These are phyloP conservation scores for Tylopilus rubrobrunneus DNA, from an alignment of 768 basidiomycete species.

Conservation along the genomic window DNA sequence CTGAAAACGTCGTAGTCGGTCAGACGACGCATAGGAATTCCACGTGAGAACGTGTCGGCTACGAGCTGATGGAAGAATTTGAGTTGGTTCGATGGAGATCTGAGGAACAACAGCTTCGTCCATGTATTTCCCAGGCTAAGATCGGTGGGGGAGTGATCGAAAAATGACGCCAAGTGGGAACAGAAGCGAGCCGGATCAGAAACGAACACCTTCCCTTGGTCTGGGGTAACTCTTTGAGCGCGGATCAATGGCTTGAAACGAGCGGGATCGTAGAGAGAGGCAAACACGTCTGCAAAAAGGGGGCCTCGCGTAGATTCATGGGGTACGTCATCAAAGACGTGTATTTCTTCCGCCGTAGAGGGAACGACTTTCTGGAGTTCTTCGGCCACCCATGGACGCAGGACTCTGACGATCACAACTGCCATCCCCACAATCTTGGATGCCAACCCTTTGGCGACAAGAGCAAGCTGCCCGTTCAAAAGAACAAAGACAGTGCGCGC, in stretches of 20 bases:
- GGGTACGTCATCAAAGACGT: conserved; percentile 79
- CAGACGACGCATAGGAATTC: conserved; percentile 56
- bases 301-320: conserved; percentile 55
- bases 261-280: conserved; percentile 45
- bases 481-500: conserved; percentile 68
- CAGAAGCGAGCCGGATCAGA: conserved; percentile 41
- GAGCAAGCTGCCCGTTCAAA: conserved; percentile 75
- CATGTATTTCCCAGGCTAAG: conserved; percentile 22
- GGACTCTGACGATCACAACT: conserved; percentile 69
- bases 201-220: conserved; percentile 50
- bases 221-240: conserved; percentile 56
- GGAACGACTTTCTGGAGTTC: conserved; percentile 63
- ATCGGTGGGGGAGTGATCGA: conserved; percentile 26
- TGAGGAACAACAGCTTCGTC: conserved; percentile 50
- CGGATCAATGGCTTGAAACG: conserved; percentile 40
- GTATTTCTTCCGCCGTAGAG: conserved; percentile 49
- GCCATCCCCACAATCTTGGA: conserved; percentile 48
- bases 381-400: conserved; percentile 76
- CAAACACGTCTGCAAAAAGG: conserved; percentile 71
- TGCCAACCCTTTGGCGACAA: conserved; percentile 52
- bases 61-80: conserved; percentile 46
- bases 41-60: conserved; percentile 54
- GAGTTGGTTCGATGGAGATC: conserved; percentile 43
- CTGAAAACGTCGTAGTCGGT: conserved; percentile 75
- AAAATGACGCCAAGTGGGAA: conserved; percentile 34